phyloP scores from a whole-genome alignment of 2,329 filamentous ascomycete species.

The Ceratocystis huliohia region DNA sequence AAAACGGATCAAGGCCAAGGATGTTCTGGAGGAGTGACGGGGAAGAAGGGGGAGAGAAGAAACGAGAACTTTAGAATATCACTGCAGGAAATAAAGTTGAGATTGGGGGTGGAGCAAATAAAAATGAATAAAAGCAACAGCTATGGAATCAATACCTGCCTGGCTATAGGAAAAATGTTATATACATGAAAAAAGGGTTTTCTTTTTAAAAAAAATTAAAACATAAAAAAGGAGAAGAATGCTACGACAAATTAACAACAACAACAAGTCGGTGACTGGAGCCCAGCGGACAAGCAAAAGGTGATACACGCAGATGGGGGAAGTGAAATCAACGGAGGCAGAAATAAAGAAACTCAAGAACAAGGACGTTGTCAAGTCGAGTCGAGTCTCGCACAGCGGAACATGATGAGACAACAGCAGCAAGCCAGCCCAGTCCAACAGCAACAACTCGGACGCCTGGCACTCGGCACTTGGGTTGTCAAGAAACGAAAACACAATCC shows the following conservation, averaged over 20 bases:
- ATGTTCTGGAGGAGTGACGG: constrained; percentile 5
- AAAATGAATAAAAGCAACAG: background rate
- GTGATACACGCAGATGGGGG: background rate
- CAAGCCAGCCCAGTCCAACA: background rate
- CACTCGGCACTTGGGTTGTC: constrained; percentile 7
- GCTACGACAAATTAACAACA: background rate
- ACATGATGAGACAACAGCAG: background rate
- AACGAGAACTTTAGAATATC: constrained; percentile 4
- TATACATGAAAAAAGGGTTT: too few relatives aligned
- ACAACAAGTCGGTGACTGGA: background rate
- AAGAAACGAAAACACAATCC: constrained; percentile 3
- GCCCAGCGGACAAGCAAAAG: background rate
- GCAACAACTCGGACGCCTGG: background rate
- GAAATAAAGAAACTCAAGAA: background rate
- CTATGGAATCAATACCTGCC: background rate
- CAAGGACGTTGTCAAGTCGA: background rate
- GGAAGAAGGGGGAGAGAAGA: constrained; percentile 1
- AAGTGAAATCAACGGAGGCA: background rate
- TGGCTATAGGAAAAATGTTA: too few relatives aligned
- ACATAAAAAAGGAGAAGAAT: background rate
- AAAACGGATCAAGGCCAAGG: constrained; percentile 7
- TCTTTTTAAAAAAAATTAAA: background rate
- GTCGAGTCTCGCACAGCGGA: background rate
- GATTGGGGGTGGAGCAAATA: background rate
- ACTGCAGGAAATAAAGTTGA: constrained; percentile 9